Percentiles rank a stretch among this genome's conserved stretches.
These are phyloP conservation scores for Calocera viscosa DNA, from an alignment of 768 basidiomycete genomes.

Conservation along the genomic window DNA sequence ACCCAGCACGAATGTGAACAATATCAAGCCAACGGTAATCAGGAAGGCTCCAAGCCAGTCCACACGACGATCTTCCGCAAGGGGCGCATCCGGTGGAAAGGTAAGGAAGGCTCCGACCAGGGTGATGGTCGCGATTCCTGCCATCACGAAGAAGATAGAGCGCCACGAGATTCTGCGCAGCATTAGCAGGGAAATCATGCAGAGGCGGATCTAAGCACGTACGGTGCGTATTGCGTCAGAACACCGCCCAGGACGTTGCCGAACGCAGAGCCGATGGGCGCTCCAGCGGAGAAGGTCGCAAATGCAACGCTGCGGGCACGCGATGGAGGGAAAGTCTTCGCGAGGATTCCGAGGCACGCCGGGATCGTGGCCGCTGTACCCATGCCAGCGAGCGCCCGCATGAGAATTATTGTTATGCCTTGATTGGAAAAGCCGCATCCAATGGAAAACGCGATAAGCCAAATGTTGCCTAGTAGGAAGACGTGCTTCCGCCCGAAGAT, in stretches of 20 bases:
- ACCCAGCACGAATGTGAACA: slow-evolving; percentile 62
- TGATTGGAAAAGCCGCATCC: slow-evolving; percentile 53
- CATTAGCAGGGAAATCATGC: slow-evolving; percentile 9
- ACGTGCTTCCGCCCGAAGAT: slow-evolving; percentile 59
- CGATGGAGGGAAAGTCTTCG: slow-evolving; percentile 60
- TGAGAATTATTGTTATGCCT: slow-evolving; percentile 47
- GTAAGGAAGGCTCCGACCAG: slow-evolving; percentile 41
- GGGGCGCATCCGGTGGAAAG: slow-evolving; percentile 45
- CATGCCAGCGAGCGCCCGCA: slow-evolving; percentile 67
- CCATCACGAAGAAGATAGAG: slow-evolving; percentile 46
- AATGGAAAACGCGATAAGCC: slow-evolving; percentile 46
- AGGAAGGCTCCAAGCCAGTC: slow-evolving; percentile 70
- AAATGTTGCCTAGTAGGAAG: slow-evolving; percentile 48
- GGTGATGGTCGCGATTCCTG: slow-evolving; percentile 44
- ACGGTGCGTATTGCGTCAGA: slow-evolving; percentile 43
- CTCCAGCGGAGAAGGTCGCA: slow-evolving; percentile 72
- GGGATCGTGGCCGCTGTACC: slow-evolving; percentile 68
- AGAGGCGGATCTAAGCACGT: slow-evolving; percentile 8
- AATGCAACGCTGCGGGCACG: slow-evolving; percentile 62
- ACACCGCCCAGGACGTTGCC: slow-evolving; percentile 62
- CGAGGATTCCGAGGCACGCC: slow-evolving; percentile 67
- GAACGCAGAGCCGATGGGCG: slow-evolving; percentile 63
- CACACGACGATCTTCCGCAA: slow-evolving; percentile 32
- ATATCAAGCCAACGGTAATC: slow-evolving; percentile 49
- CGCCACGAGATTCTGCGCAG: slow-evolving; percentile 41